Percentiles rank a stretch among this genome's conserved stretches.
Evolutionary conservation across 495 filamentous ascomycete species (phyloP).

Genomic region (Cenococcum geophilum): DNA sequence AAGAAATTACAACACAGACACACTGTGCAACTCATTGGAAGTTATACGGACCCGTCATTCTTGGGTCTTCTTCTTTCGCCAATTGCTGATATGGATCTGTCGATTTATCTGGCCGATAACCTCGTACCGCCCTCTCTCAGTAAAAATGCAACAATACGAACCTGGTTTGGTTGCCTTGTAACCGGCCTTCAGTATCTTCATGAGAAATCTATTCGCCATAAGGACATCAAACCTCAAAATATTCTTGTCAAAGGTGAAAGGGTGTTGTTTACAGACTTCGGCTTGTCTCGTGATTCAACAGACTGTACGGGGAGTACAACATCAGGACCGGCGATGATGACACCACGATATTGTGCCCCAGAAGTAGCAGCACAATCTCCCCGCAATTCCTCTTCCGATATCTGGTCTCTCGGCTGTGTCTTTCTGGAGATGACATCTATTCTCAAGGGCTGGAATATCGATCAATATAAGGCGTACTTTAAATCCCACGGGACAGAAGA

Average conservation of each 20-base stretch:
- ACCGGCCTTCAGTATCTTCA: constrained; percentile 40
- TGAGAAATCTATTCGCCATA: constrained; percentile 35
- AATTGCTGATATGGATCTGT: constrained; percentile 35
- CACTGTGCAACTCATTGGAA: no score
- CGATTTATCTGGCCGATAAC: no score
- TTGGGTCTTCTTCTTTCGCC: no score
- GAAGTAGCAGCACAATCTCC: constrained; percentile 31
- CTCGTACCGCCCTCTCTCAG: no score
- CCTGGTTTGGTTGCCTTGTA: constrained; percentile 41
- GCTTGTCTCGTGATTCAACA: constrained; percentile 34
- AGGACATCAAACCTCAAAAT: constrained; percentile 45
- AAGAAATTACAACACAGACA: no score
- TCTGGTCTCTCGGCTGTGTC: constrained; percentile 44
- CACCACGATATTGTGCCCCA: constrained; percentile 33
- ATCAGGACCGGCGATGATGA: constrained; percentile 15
- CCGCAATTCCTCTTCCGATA: constrained; percentile 35
- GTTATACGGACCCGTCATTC: no score
- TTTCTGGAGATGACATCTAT: constrained; percentile 42
- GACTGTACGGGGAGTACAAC: constrained; percentile 31
- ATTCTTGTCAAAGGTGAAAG: constrained; percentile 36
- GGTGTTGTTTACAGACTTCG: constrained; percentile 43
- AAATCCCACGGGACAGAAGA: neutral
- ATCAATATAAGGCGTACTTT: neutral
- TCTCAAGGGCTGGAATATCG: constrained; percentile 11
- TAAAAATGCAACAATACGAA: constrained; percentile 10